These are phyloP conservation scores for Ascochyta lentis DNA, from an alignment of 2,329 filamentous ascomycete genomes.

Conservation along the genomic window DNA sequence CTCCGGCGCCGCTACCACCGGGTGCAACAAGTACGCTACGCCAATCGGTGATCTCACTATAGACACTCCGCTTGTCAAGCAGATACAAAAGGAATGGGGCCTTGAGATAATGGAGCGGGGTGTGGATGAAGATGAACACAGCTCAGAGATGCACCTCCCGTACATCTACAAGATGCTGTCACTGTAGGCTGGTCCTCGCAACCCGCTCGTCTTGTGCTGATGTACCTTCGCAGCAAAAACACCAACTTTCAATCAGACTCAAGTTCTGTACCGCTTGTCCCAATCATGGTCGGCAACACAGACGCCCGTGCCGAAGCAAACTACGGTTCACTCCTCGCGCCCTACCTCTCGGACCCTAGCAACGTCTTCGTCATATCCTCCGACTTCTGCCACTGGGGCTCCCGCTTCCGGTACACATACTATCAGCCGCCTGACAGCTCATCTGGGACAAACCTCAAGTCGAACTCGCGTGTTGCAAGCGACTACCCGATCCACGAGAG, in stretches of 20 bases:
- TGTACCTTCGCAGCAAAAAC: conserved; percentile 38
- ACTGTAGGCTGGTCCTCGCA: conserved; percentile 42
- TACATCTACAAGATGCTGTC: conserved; percentile 84
- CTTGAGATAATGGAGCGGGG: conserved; percentile 63
- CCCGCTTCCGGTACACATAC: conserved; percentile 81
- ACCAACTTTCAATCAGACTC: conserved; percentile 46
- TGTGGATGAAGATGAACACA: conserved; percentile 85
- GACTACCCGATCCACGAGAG: conserved; percentile 77
- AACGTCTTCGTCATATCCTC: conserved; percentile 90
- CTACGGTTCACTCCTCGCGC: conserved; percentile 74
- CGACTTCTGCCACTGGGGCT: conserved; percentile 97
- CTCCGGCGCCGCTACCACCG: conserved; percentile 75
- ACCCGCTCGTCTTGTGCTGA: neutral
- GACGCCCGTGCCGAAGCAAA: conserved; percentile 68
- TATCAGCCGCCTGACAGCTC: conserved; percentile 66
- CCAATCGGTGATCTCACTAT: conserved; percentile 74
- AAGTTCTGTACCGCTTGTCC: conserved; percentile 76
- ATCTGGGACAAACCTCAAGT: conserved; percentile 37
- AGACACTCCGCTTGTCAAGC: conserved; percentile 64
- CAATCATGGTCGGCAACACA: conserved; percentile 84
- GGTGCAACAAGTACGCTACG: conserved; percentile 73
- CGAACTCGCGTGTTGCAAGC: conserved; percentile 52
- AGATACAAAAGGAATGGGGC: conserved; percentile 43
- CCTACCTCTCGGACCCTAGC: conserved; percentile 75
- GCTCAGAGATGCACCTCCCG: conserved; percentile 94